Percentiles rank a stretch among this genome's conserved stretches.
These are phyloP conservation scores for Scheffersomyces lignicola DNA, from an alignment of 1,139 yeast species.

Conservation along the genomic window DNA sequence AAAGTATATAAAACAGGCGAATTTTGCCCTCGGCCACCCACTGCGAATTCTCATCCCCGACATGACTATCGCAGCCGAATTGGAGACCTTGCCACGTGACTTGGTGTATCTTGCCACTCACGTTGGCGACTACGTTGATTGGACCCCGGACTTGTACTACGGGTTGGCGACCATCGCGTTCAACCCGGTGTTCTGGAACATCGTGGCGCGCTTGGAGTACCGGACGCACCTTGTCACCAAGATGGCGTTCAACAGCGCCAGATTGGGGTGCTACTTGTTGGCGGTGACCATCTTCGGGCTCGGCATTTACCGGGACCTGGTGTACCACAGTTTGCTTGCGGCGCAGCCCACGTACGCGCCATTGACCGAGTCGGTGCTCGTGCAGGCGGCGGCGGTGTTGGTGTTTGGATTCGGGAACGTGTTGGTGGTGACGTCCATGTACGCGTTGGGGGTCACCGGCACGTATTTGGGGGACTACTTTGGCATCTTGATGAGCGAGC, in stretches of 20 bases:
- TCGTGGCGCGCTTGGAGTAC: conserved; percentile 85
- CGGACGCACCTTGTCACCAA: conserved; percentile 73
- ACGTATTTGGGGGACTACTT: conserved; percentile 96
- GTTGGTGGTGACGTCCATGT: conserved; percentile 84
- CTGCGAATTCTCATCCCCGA: too few relatives aligned
- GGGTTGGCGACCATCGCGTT: conserved; percentile 69
- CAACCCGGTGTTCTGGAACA: conserved; percentile 95
- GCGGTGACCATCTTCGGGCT: conserved; percentile 81
- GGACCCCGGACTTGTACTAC: conserved; percentile 23
- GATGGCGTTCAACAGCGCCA: conserved; percentile 58
- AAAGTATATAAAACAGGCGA: too few relatives aligned
- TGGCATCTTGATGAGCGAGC: conserved; percentile 87
- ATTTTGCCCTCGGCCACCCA: too few relatives aligned
- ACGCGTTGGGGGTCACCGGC: conserved; percentile 92
- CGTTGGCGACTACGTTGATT: conserved; percentile 23
- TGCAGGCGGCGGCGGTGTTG: conserved; percentile 33
- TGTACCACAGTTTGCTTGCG: conserved; percentile 61
- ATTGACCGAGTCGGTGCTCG: conserved; percentile 35
- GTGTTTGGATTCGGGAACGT: conserved; percentile 70
- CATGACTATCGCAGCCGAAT: too few relatives aligned
- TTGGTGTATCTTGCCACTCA: conserved; percentile 18
- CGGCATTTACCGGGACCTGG: conserved; percentile 78
- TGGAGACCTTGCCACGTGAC: conserved; percentile 13
- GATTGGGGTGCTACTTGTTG: conserved; percentile 76
- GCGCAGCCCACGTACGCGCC: conserved; percentile 57